Evolutionary conservation across 2,329 filamentous ascomycete genomes (phyloP).

Genomic region (Alternaria solani): DNA sequence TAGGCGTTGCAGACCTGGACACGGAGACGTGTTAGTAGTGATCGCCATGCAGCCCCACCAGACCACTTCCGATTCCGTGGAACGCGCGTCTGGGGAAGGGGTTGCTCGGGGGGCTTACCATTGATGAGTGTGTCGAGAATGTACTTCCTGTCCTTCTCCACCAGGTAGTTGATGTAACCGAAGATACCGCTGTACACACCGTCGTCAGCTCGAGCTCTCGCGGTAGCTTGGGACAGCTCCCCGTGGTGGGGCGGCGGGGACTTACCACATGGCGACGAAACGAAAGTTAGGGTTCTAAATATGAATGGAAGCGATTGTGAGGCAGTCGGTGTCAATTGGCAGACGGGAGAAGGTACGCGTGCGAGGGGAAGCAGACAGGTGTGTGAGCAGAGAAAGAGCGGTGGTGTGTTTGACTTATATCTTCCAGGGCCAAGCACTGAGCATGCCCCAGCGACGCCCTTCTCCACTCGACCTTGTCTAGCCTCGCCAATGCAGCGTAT

Average conservation of each 20-base stretch:
- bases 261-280: slow-evolving; percentile 51
- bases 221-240: neutral
- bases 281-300: slow-evolving; percentile 34
- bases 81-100: slow-evolving; percentile 12
- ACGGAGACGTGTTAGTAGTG: slow-evolving; percentile 40
- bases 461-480: slow-evolving; percentile 40
- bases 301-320: slow-evolving; percentile 42
- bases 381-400: slow-evolving; percentile 46
- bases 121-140: slow-evolving; percentile 97
- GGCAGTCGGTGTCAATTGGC: slow-evolving; percentile 24
- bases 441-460: slow-evolving; percentile 37
- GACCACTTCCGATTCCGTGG: slow-evolving; percentile 1
- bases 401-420: slow-evolving; percentile 50
- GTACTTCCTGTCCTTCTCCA: slow-evolving; percentile 97
- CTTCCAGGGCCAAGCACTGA: slow-evolving; percentile 39
- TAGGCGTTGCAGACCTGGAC: slow-evolving; percentile 84
- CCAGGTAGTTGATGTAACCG: slow-evolving; percentile 98
- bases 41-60: slow-evolving; percentile 14
- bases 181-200: slow-evolving; percentile 79
- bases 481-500: slow-evolving; percentile 32
- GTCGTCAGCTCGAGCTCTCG: slow-evolving; percentile 24
- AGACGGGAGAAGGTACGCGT: slow-evolving; percentile 26
- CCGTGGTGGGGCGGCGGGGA: slow-evolving; percentile 32
- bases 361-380: slow-evolving; percentile 20
- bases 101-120: slow-evolving; percentile 66